Evolutionary conservation across 2,329 filamentous ascomycete species (phyloP), one percentile per base, ranked within the genome.

Genomic region (Rhynchosporium agropyri): DNA sequence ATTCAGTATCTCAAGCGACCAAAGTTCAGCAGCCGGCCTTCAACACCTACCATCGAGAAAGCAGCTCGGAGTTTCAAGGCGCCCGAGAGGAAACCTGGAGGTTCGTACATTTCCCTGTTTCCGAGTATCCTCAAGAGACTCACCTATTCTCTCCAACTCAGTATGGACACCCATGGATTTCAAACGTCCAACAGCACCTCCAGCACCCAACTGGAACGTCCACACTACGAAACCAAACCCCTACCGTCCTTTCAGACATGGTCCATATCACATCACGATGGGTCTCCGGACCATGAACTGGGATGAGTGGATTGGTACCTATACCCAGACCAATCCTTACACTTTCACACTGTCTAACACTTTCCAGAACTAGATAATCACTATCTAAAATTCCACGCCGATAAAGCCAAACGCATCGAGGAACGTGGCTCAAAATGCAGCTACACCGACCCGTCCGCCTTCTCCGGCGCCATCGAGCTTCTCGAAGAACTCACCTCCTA

Each of bases 311-410:
- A 74, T 74, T 63, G 73, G 73, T 67, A 10, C n/a, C 9, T 29
- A 13, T 13, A 12, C n/a, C 50, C 20, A 38, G 31, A 33, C 56
- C n/a, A 45, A 53, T n/a, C 61, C 33, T 6, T 57, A 38, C 33
- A 54, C 38, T 1, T 26, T n/a, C 28, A 49, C 4, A 40, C 10
- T 10, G 20, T 60, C 68, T 71, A 43, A 71, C 31, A 28, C 49
- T 48, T 50, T 7, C 31, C 61, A 82, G 90, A 96, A 76, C 83
- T 96, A 31, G 92, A 96, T 76, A 93, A 89, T 72, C 83, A 93
- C 53, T 96, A 85, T 74, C 81, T 86, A 0, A 84, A 83, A 59
- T 96, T 82, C 73, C 90, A 96, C 76, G 81, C 81, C 38, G 84
- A 89, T 67, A 96, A 96, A 76, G 81, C 83, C 1, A 77, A 78